A percentile compares a stretch with the other conserved stretches of the same genome.
Evolutionary conservation across 2,329 filamentous ascomycete species (phyloP).

Genomic region (Didymella arachidicola): DNA sequence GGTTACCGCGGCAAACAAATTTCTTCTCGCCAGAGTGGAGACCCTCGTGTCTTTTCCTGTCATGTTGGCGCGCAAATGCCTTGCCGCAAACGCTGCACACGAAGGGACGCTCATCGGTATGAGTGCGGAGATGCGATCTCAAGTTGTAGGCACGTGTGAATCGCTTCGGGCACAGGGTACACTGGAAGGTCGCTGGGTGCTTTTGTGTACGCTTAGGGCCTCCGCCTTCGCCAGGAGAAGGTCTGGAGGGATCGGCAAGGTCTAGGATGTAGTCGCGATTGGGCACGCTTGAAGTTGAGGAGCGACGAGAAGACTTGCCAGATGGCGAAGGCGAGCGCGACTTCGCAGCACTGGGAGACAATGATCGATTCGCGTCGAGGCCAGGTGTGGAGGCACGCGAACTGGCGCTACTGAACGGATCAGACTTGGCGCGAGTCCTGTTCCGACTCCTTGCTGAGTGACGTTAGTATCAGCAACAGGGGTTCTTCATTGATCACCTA

Average conservation of each 20-base stretch:
- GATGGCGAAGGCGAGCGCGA: slow-evolving; percentile 59
- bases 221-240: slow-evolving; percentile 58
- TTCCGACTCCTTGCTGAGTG: slow-evolving; percentile 60
- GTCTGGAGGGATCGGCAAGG: slow-evolving; percentile 85
- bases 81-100: slow-evolving; percentile 97
- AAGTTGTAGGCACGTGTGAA: slow-evolving; percentile 98
- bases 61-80: slow-evolving; percentile 95
- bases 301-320: slow-evolving; percentile 57
- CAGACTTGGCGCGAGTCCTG: slow-evolving; percentile 67
- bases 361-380: slow-evolving; percentile 46
- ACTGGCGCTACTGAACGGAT: slow-evolving; percentile 62
- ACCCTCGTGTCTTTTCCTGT: slow-evolving; percentile 95
- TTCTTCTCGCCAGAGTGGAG: slow-evolving; percentile 98
- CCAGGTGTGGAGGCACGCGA: slow-evolving; percentile 56
- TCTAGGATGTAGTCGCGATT: slow-evolving; percentile 84
- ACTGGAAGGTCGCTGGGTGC: slow-evolving; percentile 97
- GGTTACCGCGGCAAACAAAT: slow-evolving; percentile 92
- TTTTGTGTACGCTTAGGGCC: slow-evolving; percentile 88
- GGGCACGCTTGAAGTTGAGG: slow-evolving; percentile 60
- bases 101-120: slow-evolving; percentile 96
- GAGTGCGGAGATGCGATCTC: slow-evolving; percentile 91
- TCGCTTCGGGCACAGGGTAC: slow-evolving; percentile 88
- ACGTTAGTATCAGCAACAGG: slow-evolving; percentile 29
- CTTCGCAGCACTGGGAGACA: slow-evolving; percentile 55
- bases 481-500: slow-evolving; percentile 51